These are phyloP conservation scores for Paecilomyces dactylethromorphus DNA, from an alignment of 2,329 filamentous ascomycete genomes.

Conservation along the genomic window DNA sequence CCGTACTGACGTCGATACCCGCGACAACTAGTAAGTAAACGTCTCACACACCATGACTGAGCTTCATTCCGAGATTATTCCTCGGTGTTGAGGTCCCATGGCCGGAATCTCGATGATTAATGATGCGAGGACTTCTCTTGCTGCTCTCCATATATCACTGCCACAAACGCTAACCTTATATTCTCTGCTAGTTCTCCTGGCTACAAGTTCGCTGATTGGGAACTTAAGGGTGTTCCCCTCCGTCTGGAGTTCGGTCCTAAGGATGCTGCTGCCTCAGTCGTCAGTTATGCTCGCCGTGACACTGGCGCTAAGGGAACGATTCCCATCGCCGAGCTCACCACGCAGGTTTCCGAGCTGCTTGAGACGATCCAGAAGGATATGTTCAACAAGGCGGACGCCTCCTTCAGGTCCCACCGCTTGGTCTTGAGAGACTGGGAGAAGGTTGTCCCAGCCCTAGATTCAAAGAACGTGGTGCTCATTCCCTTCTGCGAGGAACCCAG, in stretches of 20 bases:
- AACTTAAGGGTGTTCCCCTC: not conserved
- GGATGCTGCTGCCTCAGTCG: not conserved
- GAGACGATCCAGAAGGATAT: not conserved
- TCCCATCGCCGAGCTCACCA: not conserved
- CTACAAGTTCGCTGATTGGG: not conserved
- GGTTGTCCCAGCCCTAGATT: not conserved
- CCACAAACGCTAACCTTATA: not conserved
- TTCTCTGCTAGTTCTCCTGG: not conserved
- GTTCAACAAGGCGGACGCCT: not conserved
- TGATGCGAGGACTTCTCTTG: not conserved
- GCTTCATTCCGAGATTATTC: not conserved
- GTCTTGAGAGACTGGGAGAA: not conserved
- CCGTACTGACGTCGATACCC: not conserved
- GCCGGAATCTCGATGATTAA: not conserved
- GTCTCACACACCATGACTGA: not conserved
- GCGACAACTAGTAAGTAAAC: not conserved
- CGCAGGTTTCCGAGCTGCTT: not conserved
- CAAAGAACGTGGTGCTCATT: not conserved
- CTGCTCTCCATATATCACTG: not conserved
- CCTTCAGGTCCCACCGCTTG: not conserved
- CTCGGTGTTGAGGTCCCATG: not conserved
- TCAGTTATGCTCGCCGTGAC: not conserved
- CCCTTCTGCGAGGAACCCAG: not conserved
- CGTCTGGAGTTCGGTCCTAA: not conserved
- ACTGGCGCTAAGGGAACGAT: not conserved